These are phyloP conservation scores for Lepiota brunneoincarnata DNA, from an alignment of 768 basidiomycete species.

Conservation along the genomic window DNA sequence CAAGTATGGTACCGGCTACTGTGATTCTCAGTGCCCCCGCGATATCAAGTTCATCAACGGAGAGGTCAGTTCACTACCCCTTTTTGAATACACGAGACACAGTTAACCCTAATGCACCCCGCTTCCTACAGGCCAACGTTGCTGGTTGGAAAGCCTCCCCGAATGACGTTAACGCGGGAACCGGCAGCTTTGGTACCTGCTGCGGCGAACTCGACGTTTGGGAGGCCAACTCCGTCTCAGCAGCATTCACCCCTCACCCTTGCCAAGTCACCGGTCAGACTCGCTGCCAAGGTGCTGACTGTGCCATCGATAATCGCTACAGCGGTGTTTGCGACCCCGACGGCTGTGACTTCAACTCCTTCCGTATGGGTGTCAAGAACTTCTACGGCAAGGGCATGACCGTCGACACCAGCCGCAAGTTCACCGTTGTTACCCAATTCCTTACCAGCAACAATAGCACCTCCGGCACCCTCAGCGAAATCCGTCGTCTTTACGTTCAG, in stretches of 20 bases:
- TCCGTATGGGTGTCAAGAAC: conserved; percentile 43
- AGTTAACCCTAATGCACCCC: neutral
- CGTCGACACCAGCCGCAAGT: conserved; percentile 47
- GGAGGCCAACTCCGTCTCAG: conserved; percentile 53
- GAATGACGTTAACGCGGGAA: conserved; percentile 43
- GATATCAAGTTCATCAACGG: conserved; percentile 63
- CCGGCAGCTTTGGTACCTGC: conserved; percentile 47
- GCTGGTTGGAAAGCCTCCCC: conserved; percentile 35
- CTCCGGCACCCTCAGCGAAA: conserved; percentile 47
- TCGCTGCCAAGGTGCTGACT: conserved; percentile 40
- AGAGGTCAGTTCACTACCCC: conserved; percentile 29
- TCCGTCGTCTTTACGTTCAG: conserved; percentile 55
- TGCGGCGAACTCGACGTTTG: conserved; percentile 62
- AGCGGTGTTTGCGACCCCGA: conserved; percentile 50
- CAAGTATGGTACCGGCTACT: conserved; percentile 35
- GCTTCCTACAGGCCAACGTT: conserved; percentile 44
- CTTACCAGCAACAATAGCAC: conserved; percentile 42
- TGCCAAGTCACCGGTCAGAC: conserved; percentile 39
- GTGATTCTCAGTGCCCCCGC: conserved; percentile 49
- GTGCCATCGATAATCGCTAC: conserved; percentile 36
- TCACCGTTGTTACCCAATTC: conserved; percentile 63
- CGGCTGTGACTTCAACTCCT: conserved; percentile 65
- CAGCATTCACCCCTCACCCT: conserved; percentile 52
- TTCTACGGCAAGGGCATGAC: conserved; percentile 49
- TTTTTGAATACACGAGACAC: neutral